Evolutionary conservation across 208 protist genomes (phyloP).

Genomic region (Trypanosoma vivax): DNA sequence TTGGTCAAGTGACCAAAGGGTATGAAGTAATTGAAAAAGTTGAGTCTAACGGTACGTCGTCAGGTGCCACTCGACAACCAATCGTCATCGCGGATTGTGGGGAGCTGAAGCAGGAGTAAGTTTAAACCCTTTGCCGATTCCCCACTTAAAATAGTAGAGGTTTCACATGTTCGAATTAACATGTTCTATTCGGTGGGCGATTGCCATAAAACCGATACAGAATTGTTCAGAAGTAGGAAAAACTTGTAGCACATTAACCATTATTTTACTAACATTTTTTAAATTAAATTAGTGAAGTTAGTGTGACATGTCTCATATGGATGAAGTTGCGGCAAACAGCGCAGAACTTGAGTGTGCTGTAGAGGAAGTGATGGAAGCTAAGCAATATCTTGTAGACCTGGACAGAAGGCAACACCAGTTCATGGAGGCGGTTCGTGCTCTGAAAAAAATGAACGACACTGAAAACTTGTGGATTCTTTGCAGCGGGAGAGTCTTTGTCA

Average conservation of each 20-base stretch:
- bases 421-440: slow-evolving; percentile 55
- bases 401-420: slow-evolving; percentile 78
- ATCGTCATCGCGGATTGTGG: slow-evolving; percentile 71
- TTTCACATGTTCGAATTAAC: no score
- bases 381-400: slow-evolving; percentile 60
- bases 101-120: slow-evolving; percentile 44
- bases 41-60: slow-evolving; percentile 64
- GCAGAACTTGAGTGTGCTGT: slow-evolving; percentile 51
- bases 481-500: slow-evolving; percentile 73
- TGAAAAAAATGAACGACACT: slow-evolving; percentile 19
- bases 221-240: no score
- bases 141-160: no score
- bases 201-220: no score
- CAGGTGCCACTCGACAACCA: slow-evolving; percentile 60
- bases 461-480: slow-evolving; percentile 74
- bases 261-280: no score
- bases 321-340: slow-evolving; percentile 12
- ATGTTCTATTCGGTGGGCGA: no score
- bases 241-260: background rate
- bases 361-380: slow-evolving; percentile 58
- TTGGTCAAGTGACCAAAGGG: slow-evolving; percentile 88
- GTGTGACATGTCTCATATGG: slow-evolving; percentile 3
- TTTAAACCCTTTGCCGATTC: background rate
- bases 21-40: slow-evolving; percentile 79
- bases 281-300: no score